Percentiles rank a stretch among this genome's conserved stretches.
Evolutionary conservation across 2,329 filamentous ascomycete species (phyloP).

Genomic region (Aspergillus sojae): DNA sequence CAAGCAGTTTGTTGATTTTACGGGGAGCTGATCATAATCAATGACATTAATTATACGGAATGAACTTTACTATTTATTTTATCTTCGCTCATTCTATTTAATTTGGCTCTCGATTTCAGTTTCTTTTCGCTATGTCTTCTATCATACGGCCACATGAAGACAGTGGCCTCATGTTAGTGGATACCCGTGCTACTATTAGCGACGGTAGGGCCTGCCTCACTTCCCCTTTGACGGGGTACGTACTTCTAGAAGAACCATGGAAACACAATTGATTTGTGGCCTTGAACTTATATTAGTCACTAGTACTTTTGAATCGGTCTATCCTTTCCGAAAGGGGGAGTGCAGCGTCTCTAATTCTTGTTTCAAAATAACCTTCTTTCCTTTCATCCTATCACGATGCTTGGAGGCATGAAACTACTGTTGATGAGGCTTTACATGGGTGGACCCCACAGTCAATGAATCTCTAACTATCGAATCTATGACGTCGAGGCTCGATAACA

Average conservation of each 20-base stretch:
- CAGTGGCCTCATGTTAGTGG: neutral
- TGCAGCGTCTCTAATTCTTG: neutral
- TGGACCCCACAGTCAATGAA: neutral
- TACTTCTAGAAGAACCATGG: neutral
- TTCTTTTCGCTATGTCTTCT: neutral
- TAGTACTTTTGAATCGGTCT: neutral
- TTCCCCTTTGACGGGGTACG: too few species aligned
- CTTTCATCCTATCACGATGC: neutral
- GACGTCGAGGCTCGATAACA: neutral
- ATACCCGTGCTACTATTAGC: too few species aligned
- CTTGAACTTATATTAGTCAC: neutral
- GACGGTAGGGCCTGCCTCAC: too few species aligned
- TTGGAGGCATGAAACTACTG: neutral
- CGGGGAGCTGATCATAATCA: neutral
- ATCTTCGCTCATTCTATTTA: too few species aligned
- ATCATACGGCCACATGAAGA: neutral
- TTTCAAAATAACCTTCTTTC: constrained; percentile 3
- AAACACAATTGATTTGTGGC: neutral
- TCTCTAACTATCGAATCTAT: neutral
- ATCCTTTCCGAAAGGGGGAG: neutral
- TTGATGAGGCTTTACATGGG: too few species aligned
- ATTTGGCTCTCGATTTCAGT: neutral
- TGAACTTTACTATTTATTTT: neutral
- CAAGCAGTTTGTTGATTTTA: neutral
- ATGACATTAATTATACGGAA: neutral